These are phyloP conservation scores for Capsella rubella DNA, from an alignment of 441 rosid genomes.

Conservation along the genomic window DNA sequence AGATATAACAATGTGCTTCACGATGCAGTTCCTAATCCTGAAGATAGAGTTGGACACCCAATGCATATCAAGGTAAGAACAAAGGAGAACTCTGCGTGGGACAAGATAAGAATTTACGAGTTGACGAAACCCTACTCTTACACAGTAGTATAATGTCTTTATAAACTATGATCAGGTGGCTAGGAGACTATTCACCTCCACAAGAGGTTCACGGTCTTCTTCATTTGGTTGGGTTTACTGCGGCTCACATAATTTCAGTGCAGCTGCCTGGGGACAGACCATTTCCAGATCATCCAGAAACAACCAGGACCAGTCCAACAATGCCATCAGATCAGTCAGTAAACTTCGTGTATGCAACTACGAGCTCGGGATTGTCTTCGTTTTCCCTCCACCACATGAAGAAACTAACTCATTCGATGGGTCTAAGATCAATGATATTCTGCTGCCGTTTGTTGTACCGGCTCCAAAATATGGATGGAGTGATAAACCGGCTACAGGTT, in stretches of 20 bases:
- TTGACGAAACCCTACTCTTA: conserved; percentile 17
- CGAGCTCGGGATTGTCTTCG: conserved; percentile 83
- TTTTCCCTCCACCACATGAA: conserved; percentile 66
- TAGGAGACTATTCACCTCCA: conserved; percentile 68
- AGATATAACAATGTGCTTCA: conserved; percentile 62
- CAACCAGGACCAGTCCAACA: conserved; percentile 44
- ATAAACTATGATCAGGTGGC: conserved; percentile 65
- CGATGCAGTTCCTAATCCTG: conserved; percentile 89
- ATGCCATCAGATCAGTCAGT: conserved; percentile 36
- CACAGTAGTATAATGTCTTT: conserved; percentile 14
- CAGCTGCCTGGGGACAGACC: conserved; percentile 92
- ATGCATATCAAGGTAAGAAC: conserved; percentile 78
- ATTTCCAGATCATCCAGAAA: conserved; percentile 51
- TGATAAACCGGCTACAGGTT: conserved; percentile 82
- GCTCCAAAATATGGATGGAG: conserved; percentile 72
- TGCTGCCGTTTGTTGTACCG: conserved; percentile 79
- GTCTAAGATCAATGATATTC: conserved; percentile 61
- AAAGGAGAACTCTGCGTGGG: neutral
- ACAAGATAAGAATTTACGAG: neutral
- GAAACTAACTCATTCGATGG: conserved; percentile 34
- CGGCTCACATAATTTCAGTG: conserved; percentile 94
- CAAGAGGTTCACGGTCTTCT: conserved; percentile 51
- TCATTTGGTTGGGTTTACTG: conserved; percentile 91
- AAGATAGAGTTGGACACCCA: conserved; percentile 72
- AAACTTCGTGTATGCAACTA: conserved; percentile 85